A percentile compares a stretch with the other conserved stretches of the same genome.
These are phyloP conservation scores for Coelastrella sp. DNA, from an alignment of 139 green algal species.

Conservation along the genomic window DNA sequence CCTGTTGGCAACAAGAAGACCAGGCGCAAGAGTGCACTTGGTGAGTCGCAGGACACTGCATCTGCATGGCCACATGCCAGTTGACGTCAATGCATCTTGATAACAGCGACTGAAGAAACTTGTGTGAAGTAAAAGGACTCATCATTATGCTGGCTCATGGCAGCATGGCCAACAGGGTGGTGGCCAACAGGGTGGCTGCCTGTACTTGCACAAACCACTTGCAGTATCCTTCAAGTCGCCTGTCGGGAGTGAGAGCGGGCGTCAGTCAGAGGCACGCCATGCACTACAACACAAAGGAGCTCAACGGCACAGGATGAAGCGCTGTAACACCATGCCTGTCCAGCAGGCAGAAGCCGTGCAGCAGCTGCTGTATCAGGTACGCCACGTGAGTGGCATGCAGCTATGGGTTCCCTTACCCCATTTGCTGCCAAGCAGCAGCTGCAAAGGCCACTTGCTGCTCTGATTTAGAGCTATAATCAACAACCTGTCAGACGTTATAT, in stretches of 20 bases:
- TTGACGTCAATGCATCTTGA: too few species aligned
- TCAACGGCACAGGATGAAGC: background rate
- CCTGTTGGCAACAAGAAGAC: background rate
- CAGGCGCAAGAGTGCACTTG: constrained; percentile 11
- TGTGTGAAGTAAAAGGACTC: too few species aligned
- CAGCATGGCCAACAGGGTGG: too few species aligned
- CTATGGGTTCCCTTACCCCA: background rate
- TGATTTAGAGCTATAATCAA: too few species aligned
- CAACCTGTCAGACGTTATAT: too few species aligned
- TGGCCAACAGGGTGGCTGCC: too few species aligned
- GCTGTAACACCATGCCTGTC: constrained; percentile 32
- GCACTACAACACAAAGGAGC: too few species aligned
- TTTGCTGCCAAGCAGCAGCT: background rate
- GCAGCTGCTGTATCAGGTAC: constrained; percentile 32
- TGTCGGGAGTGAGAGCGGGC: background rate
- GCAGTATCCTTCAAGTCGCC: background rate
- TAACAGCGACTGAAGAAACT: too few species aligned
- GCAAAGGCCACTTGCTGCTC: background rate
- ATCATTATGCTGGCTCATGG: too few species aligned
- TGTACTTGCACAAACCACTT: background rate
- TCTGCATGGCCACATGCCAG: too few species aligned
- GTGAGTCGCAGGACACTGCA: background rate
- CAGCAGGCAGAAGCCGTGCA: constrained; percentile 39
- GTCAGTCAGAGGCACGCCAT: too few species aligned
- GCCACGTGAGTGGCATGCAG: background rate